Percentiles rank a stretch among this genome's conserved stretches.
These are phyloP conservation scores for Picochlorum sp. DNA, from an alignment of 139 green algal species.

Conservation along the genomic window DNA sequence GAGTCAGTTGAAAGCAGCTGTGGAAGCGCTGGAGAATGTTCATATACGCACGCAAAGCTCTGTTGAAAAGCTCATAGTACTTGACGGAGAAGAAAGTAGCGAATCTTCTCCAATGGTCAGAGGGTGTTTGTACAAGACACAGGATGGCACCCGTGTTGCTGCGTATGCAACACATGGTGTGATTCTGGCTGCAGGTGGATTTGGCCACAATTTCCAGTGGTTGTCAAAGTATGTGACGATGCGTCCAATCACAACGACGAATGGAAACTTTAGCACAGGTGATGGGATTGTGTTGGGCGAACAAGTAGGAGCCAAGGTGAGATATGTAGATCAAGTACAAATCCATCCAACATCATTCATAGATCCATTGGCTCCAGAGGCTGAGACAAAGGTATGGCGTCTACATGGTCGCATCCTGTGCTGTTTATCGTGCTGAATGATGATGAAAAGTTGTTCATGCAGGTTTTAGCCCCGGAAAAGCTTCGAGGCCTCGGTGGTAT, in stretches of 20 bases:
- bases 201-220: slow-evolving; percentile 47
- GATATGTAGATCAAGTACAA: slow-evolving; percentile 63
- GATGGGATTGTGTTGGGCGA: slow-evolving; percentile 35
- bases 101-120: background rate
- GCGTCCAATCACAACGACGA: slow-evolving; percentile 54
- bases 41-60: background rate
- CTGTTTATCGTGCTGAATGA: background rate
- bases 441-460: slow-evolving; percentile 1
- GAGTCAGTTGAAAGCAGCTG: slow-evolving; percentile 20
- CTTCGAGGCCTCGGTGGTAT: slow-evolving; percentile 61
- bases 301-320: slow-evolving; percentile 27
- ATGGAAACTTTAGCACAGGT: slow-evolving; percentile 56
- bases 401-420: background rate
- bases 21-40: background rate
- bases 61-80: no score
- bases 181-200: slow-evolving; percentile 57
- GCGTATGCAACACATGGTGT: slow-evolving; percentile 25
- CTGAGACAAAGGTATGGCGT: slow-evolving; percentile 14
- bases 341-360: slow-evolving; percentile 70
- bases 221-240: slow-evolving; percentile 27
- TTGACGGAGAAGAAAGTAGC: no score
- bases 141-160: slow-evolving; percentile 10
- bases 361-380: slow-evolving; percentile 41
- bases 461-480: slow-evolving; percentile 63
- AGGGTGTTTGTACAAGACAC: background rate